phyloP scores from a whole-genome alignment of 257 asterid species.

The Solanum megistacrolobum region DNA sequence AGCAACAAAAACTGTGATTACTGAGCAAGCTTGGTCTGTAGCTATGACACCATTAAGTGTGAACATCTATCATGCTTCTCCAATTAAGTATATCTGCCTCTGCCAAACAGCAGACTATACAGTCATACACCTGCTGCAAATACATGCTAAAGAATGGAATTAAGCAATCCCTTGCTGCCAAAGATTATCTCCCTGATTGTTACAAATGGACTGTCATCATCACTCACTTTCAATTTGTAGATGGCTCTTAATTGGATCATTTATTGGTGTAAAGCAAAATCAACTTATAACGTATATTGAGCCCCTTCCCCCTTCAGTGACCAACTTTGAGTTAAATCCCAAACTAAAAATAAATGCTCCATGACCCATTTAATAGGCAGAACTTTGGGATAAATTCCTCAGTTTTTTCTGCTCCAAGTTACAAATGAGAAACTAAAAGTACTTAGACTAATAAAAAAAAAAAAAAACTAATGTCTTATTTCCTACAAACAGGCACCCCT shows the following conservation, averaged over 20 bases:
- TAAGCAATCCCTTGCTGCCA: background rate
- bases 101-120: background rate
- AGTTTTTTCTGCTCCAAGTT: background rate
- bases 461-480: background rate
- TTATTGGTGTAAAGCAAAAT: background rate
- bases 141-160: background rate
- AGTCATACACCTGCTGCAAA: background rate
- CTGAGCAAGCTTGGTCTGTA: background rate
- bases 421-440: background rate
- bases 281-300: background rate
- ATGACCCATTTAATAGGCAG: background rate
- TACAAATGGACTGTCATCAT: background rate
- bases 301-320: background rate
- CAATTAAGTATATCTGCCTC: background rate
- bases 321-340: background rate
- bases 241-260: background rate
- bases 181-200: background rate
- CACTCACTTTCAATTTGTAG: background rate
- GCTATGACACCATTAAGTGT: background rate
- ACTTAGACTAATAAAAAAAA: background rate
- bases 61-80: background rate
- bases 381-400: background rate
- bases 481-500: background rate
- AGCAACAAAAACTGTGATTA: background rate
- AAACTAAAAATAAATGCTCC: background rate